Conservation (phyloP, 164 flowering plant genomes). For the Echeveria elegans region DNA sequence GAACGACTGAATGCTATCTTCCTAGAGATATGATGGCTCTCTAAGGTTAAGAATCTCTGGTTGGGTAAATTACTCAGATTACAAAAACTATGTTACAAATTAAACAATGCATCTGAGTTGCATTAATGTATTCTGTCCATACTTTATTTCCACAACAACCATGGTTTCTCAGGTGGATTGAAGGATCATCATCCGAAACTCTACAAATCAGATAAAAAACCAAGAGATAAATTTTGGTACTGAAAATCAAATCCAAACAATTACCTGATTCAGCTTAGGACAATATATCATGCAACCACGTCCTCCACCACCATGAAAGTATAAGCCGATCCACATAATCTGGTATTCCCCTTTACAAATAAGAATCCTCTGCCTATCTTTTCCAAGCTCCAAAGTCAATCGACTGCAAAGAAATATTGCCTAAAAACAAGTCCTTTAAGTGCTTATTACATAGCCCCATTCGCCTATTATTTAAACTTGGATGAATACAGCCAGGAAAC, state of each 20-base stretch:
- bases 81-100: too few relatives aligned
- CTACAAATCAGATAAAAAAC: neutral
- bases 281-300: neutral
- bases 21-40: neutral
- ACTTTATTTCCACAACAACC: neutral
- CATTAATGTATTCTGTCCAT: neutral
- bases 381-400: slow-evolving; percentile 69
- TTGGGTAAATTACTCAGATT: neutral
- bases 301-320: neutral
- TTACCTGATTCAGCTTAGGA: neutral
- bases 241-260: neutral
- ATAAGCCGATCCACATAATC: neutral
- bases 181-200: neutral
- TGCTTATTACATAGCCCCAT: slow-evolving; percentile 72
- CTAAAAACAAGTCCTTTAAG: slow-evolving; percentile 67
- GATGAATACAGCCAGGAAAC: slow-evolving; percentile 64
- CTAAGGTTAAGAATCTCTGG: neutral
- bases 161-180: neutral
- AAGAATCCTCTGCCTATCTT: slow-evolving; percentile 10
- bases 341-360: neutral
- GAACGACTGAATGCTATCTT: neutral
- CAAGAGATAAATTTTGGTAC: neutral
- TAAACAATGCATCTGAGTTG: neutral
- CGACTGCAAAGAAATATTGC: slow-evolving; percentile 74
- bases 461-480: slow-evolving; percentile 61